Evolutionary conservation across 2,329 filamentous ascomycete species (phyloP).

Genomic region (Malbranchea cinnamomea): DNA sequence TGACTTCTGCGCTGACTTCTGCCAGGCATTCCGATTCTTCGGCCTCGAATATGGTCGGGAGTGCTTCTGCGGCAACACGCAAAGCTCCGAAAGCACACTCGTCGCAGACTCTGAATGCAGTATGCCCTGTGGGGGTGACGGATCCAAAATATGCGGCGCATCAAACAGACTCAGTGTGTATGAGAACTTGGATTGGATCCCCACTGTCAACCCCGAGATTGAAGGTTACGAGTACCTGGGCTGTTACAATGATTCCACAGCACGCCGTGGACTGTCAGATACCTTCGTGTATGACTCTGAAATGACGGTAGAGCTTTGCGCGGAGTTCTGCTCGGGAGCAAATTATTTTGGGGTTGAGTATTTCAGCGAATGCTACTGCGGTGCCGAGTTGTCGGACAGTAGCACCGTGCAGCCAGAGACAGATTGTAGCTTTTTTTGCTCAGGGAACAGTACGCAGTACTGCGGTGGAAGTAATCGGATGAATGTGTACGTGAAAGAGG

Average conservation of each 20-base stretch:
- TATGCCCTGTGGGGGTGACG: conserved; percentile 6
- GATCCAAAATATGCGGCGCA: conserved; percentile 6
- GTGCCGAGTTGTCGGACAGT: conserved; percentile 3
- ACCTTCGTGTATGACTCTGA: conserved; percentile 5
- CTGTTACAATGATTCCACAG: conserved; percentile 7
- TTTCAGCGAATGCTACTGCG: conserved; percentile 9
- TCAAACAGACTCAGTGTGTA: conserved; percentile 6
- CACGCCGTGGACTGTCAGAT: conserved; percentile 5
- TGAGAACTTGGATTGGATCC: conserved; percentile 7
- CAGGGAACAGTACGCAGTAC: conserved; percentile 8
- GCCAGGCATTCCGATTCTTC: conserved; percentile 7
- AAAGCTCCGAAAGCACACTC: neutral
- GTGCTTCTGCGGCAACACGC: conserved; percentile 7
- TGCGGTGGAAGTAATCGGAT: conserved; percentile 8
- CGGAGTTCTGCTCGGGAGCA: conserved; percentile 5
- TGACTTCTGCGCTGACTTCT: conserved; percentile 3
- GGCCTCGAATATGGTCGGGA: conserved; percentile 8
- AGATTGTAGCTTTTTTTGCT: conserved; percentile 8
- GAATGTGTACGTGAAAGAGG: conserved; percentile 8
- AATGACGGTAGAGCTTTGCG: conserved; percentile 8
- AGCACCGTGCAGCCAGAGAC: conserved; percentile 6
- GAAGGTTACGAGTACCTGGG: conserved; percentile 7
- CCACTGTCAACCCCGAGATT: conserved; percentile 6
- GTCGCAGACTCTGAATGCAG: conserved; percentile 5
- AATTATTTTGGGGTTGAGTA: conserved; percentile 8